phyloP scores from a whole-genome alignment of 371 early-diverging fungal species.

The Mortierella sp. region DNA sequence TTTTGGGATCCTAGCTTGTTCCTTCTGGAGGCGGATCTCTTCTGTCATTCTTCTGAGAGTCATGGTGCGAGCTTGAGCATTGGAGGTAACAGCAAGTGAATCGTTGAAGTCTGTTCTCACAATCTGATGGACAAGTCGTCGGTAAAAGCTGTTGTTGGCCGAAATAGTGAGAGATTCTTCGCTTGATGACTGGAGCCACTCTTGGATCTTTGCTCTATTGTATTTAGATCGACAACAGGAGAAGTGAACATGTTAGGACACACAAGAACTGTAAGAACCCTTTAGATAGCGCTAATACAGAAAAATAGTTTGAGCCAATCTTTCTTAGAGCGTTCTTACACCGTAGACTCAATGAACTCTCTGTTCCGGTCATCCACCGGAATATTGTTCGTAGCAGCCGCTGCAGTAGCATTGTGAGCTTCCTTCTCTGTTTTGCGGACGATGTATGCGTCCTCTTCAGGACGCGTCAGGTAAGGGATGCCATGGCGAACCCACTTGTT shows the following conservation, averaged over 20 bases:
- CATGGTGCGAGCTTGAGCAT: slow-evolving; percentile 17
- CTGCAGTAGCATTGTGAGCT: slow-evolving; percentile 35
- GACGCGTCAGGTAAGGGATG: slow-evolving; percentile 65
- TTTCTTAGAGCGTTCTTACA: slow-evolving; percentile 15
- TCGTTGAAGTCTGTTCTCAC: slow-evolving; percentile 34
- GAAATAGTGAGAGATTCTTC: slow-evolving; percentile 21
- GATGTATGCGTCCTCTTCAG: slow-evolving; percentile 58
- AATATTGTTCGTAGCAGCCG: slow-evolving; percentile 30
- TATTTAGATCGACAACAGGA: not conserved
- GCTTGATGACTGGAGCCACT: slow-evolving; percentile 31
- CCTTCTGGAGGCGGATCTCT: slow-evolving; percentile 20
- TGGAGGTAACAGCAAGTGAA: slow-evolving; percentile 19
- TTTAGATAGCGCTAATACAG: too few relatives aligned
- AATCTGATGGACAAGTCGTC: slow-evolving; percentile 41
- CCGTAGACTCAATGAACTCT: slow-evolving; percentile 56
- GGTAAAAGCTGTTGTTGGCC: slow-evolving; percentile 41
- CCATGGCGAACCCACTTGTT: slow-evolving; percentile 76
- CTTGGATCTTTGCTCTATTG: slow-evolving; percentile 27
- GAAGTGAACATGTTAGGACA: not conserved
- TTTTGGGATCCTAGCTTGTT: slow-evolving; percentile 30
- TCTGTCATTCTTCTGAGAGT: slow-evolving; percentile 20
- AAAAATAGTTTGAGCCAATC: too few relatives aligned
- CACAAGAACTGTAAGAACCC: too few relatives aligned
- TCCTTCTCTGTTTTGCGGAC: slow-evolving; percentile 48
- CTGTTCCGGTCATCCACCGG: slow-evolving; percentile 59